Percentiles rank a stretch among this genome's conserved stretches.
These are phyloP conservation scores for Ricinus communis DNA, from an alignment of 345 rosid species.

Conservation along the genomic window DNA sequence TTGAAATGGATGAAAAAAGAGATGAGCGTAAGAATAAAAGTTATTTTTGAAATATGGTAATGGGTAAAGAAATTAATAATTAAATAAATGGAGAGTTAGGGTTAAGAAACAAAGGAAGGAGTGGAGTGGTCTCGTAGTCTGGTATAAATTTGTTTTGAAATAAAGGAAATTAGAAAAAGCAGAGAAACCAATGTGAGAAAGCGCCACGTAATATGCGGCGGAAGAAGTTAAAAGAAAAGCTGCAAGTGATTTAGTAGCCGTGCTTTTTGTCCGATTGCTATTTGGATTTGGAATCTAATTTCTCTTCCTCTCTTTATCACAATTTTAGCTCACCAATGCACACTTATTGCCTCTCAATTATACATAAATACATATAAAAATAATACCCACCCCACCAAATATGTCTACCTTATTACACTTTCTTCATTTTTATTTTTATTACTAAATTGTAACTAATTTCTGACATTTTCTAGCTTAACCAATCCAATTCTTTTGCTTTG, in stretches of 20 bases:
- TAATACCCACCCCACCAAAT: too few relatives aligned
- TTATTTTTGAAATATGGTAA: too few relatives aligned
- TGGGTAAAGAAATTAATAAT: not conserved
- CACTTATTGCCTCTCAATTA: not conserved
- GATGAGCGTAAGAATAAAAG: too few relatives aligned
- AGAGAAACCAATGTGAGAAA: slow-evolving; percentile 46
- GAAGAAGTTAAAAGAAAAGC: slow-evolving; percentile 33
- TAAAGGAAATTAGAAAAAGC: not conserved
- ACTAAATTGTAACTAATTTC: too few relatives aligned
- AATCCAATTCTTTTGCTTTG: too few relatives aligned
- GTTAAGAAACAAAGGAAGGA: not conserved
- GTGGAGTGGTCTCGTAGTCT: slow-evolving; percentile 17
- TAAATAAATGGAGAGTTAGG: not conserved
- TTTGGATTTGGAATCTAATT: slow-evolving; percentile 54
- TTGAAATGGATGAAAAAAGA: too few relatives aligned
- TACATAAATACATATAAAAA: too few relatives aligned
- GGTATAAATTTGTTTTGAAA: slow-evolving; percentile 1
- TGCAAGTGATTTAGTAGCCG: slow-evolving; percentile 27
- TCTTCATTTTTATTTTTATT: too few relatives aligned
- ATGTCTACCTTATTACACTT: too few relatives aligned
- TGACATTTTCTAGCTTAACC: too few relatives aligned
- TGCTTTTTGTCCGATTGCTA: slow-evolving; percentile 35
- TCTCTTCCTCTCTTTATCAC: slow-evolving; percentile 3
- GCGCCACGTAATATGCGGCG: slow-evolving; percentile 49
- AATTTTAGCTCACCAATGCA: slow-evolving; percentile 31